These are phyloP conservation scores for Tricholoma saponaceum DNA, from an alignment of 768 basidiomycete species.

Conservation along the genomic window DNA sequence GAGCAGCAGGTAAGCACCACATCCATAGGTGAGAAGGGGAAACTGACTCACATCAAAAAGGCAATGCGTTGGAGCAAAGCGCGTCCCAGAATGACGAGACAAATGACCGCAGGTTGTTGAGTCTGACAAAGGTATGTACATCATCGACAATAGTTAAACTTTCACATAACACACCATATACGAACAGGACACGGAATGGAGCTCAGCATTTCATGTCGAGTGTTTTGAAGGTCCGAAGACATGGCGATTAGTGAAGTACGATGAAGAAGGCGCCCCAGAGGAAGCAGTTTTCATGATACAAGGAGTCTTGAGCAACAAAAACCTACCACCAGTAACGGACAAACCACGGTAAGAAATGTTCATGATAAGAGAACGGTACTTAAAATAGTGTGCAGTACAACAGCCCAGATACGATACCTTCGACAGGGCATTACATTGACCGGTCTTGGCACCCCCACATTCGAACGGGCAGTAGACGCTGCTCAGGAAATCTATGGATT, in stretches of 20 bases:
- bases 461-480: constrained; percentile 1
- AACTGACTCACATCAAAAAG: neutral
- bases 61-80: neutral
- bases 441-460: constrained; percentile 2
- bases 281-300: constrained; percentile 5
- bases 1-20: neutral
- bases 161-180: neutral
- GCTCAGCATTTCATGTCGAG: neutral
- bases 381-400: neutral
- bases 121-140: neutral
- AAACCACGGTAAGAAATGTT: neutral
- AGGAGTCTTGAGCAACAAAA: constrained; percentile 1
- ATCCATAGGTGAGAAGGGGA: neutral
- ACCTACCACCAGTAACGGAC: neutral
- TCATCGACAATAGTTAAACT: neutral
- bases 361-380: neutral
- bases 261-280: neutral
- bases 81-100: neutral
- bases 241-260: neutral
- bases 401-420: neutral
- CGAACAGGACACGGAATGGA: neutral
- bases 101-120: neutral
- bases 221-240: neutral
- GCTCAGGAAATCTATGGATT: neutral
- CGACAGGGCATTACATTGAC: constrained; percentile 5